A percentile compares a stretch with the other conserved stretches of the same genome.
These are phyloP conservation scores for Paspalum notatum DNA, from an alignment of 176 grass and related monocot species.

Conservation along the genomic window DNA sequence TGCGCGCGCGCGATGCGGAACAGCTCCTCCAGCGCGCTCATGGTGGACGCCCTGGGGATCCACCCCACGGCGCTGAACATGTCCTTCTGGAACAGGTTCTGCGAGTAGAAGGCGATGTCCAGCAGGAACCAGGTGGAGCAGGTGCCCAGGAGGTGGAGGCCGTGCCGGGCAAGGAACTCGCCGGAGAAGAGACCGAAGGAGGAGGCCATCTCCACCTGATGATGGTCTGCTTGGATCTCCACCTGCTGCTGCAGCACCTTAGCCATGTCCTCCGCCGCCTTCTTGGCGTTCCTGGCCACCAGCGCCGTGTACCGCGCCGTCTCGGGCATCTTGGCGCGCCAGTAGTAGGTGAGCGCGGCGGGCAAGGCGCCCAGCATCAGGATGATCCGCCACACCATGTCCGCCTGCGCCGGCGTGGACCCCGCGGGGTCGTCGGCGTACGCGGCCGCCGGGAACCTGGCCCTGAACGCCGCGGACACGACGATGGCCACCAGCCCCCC, in stretches of 20 bases:
- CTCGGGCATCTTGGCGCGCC: constrained; percentile 87
- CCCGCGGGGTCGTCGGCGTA: constrained; percentile 50
- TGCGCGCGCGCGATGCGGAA: constrained; percentile 68
- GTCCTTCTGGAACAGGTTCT: constrained; percentile 96
- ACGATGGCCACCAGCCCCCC: constrained; percentile 66
- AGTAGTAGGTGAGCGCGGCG: constrained; percentile 71
- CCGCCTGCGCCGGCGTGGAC: constrained; percentile 56
- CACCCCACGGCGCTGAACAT: constrained; percentile 79
- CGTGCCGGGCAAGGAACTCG: constrained; percentile 53
- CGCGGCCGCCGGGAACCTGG: constrained; percentile 43
- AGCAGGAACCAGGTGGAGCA: constrained; percentile 63
- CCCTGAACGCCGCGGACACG: constrained; percentile 54
- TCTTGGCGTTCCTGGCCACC: constrained; percentile 68
- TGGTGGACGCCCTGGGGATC: constrained; percentile 68
- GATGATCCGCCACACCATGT: constrained; percentile 69
- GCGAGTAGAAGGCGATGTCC: constrained; percentile 86
- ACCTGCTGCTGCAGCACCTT: constrained; percentile 71
- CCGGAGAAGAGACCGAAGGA: constrained; percentile 65
- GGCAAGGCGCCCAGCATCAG: constrained; percentile 72
- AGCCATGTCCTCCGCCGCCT: constrained; percentile 71
- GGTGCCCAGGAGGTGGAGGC: constrained; percentile 65
- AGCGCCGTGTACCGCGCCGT: constrained; percentile 77
- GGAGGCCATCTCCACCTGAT: background rate
- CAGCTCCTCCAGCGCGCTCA: constrained; percentile 71
- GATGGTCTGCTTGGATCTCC: constrained; percentile 32